A percentile compares a stretch with the other conserved stretches of the same genome.
These are phyloP conservation scores for Stagonosporopsis chrysanthemi DNA, from an alignment of 2,329 filamentous ascomycete genomes.

Conservation along the genomic window DNA sequence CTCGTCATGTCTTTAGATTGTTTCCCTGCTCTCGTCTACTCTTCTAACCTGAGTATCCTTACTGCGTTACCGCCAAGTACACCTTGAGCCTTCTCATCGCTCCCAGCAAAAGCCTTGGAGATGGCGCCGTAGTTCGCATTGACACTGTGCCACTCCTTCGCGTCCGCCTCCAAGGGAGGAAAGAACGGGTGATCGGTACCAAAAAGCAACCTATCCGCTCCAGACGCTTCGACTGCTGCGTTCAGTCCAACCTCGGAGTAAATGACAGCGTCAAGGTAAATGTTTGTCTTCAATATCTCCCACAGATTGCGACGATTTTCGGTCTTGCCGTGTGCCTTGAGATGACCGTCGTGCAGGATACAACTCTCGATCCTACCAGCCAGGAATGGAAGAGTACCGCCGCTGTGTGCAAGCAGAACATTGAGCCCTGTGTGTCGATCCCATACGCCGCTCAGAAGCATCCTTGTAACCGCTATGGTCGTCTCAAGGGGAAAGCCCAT, in stretches of 20 bases:
- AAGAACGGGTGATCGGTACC: constrained; percentile 86
- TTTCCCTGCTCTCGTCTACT: background rate
- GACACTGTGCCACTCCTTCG: constrained; percentile 75
- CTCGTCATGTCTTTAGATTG: background rate
- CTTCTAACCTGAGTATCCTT: constrained; percentile 54
- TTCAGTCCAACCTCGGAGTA: constrained; percentile 78
- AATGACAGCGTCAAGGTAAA: constrained; percentile 87
- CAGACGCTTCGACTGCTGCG: constrained; percentile 72
- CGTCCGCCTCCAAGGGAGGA: constrained; percentile 71
- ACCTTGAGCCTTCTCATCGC: constrained; percentile 56
- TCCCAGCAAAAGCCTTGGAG: constrained; percentile 57
- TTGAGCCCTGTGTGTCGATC: constrained; percentile 73
- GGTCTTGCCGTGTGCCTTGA: constrained; percentile 69
- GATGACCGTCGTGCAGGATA: constrained; percentile 79
- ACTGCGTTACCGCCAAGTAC: constrained; percentile 69
- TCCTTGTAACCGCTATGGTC: constrained; percentile 85
- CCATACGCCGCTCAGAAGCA: constrained; percentile 88
- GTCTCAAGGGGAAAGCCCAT: constrained; percentile 92
- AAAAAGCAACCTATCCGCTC: constrained; percentile 76
- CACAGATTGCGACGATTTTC: constrained; percentile 65
- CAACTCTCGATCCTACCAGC: constrained; percentile 90
- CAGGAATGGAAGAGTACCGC: constrained; percentile 86
- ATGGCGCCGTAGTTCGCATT: constrained; percentile 66
- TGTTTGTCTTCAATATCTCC: constrained; percentile 74
- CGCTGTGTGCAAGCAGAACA: constrained; percentile 85